Percentiles rank a stretch among this genome's conserved stretches.
Conservation (phyloP, 1,139 yeast genomes). For the Hyphopichia khmerensis region DNA sequence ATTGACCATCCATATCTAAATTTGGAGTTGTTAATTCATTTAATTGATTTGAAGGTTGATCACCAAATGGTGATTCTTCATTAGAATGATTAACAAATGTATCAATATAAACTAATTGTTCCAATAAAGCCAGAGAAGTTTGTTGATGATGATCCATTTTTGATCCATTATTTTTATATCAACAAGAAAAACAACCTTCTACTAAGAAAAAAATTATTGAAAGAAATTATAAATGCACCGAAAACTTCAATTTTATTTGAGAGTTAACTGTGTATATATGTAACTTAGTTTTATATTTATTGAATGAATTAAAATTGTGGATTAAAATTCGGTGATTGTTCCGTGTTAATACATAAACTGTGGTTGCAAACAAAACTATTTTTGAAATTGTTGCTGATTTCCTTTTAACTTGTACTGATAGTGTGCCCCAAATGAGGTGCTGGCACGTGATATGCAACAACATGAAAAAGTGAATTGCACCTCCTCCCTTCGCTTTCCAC, state of each 20-base stretch:
- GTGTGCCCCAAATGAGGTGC: too few species aligned
- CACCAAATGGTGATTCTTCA: neutral
- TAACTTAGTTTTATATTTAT: too few species aligned
- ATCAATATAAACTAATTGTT: conserved; percentile 75
- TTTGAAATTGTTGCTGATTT: too few species aligned
- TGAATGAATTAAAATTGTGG: too few species aligned
- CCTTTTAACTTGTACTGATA: too few species aligned
- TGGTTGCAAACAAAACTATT: neutral
- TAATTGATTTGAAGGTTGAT: conserved; percentile 1
- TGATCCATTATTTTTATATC: neutral
- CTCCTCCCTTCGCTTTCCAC: too few species aligned
- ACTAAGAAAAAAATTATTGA: neutral
- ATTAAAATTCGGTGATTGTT: neutral
- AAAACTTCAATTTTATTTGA: too few species aligned
- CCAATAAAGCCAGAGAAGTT: conserved; percentile 67
- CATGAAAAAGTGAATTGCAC: too few species aligned
- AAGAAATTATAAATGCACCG: neutral
- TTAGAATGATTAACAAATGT: conserved; percentile 51
- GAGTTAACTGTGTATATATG: too few species aligned
- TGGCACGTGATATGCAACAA: too few species aligned
- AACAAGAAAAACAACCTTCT: too few species aligned
- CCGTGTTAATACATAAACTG: neutral
- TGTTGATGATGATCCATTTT: conserved; percentile 24
- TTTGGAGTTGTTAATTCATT: conserved; percentile 29
- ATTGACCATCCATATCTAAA: conserved; percentile 61